Conservation (phyloP, 2,329 filamentous ascomycete species). For the Aureobasidium lini region DNA sequence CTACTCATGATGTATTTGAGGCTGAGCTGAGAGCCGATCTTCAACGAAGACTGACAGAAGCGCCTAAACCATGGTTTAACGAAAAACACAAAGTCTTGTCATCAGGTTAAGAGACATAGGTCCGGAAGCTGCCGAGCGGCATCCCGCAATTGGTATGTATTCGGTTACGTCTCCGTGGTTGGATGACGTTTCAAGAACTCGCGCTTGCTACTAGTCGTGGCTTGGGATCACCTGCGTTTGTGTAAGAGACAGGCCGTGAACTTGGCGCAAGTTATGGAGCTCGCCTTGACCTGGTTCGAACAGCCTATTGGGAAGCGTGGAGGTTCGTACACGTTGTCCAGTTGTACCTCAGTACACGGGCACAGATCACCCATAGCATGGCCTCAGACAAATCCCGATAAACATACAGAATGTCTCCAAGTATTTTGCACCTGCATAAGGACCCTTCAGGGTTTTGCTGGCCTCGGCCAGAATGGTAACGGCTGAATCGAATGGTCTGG, state of each 20-base stretch:
- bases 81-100: neutral
- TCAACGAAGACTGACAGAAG: neutral
- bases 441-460: conserved; percentile 9
- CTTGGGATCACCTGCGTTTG: neutral
- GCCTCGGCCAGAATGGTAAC: conserved; percentile 2
- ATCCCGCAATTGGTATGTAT: neutral
- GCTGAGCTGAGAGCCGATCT: neutral
- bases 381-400: neutral
- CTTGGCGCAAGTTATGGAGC: neutral
- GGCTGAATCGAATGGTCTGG: neutral
- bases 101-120: neutral
- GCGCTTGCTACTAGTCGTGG: neutral
- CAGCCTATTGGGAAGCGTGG: neutral
- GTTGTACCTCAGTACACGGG: conserved; percentile 3
- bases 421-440: conserved; percentile 11
- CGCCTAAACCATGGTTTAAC: neutral
- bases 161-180: neutral
- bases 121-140: conserved; percentile 4
- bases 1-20: neutral
- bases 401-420: neutral
- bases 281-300: conserved; percentile 3
- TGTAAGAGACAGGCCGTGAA: neutral
- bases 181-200: neutral
- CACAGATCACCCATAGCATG: conserved; percentile 3
- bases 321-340: neutral